Base-by-base conservation (phyloP, 2,329 filamentous ascomycete species). In the Harringtonia aguacate region DNA sequence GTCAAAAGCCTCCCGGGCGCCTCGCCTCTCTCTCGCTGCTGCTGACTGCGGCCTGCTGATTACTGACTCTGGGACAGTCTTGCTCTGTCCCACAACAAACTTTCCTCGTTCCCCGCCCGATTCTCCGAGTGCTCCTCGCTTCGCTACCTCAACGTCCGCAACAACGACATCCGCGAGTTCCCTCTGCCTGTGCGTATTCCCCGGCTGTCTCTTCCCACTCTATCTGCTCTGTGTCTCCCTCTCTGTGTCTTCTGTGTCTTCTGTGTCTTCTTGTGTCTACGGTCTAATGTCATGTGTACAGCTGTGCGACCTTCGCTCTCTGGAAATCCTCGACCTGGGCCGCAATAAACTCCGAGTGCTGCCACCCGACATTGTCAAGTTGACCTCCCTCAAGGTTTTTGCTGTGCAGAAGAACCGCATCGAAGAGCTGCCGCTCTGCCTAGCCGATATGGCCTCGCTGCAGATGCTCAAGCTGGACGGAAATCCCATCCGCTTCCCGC, bases 321-420 rank as follows among this genome's bases (percentile, higher is more conserved):
- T 97, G 44, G 89, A 97, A 64, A 95, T 95, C 47, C 75, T 97
- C 48, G 90, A 97, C 64, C 73, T 97, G 44, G 89, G 88, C 59
- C 79, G 86, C 54, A 97, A 97, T 60, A 86, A 84, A 60, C 79
- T 97, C 48, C 77, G 75, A 39, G 68, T 75, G 10, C 73, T 97
- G 2, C 88, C 90, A 0, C 77, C 81, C 38, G 84, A 89, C 43
- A 85, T 95, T 49, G 77, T 76, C 48, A 86, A 81, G 56, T 70
- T 97, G 55, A 81, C 81, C 6, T 94, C 86, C 2, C 68, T 97
- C 50, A 94, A 94, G 58, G 89, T 95, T 15, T 70, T 97, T 44
- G 89, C 88, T 3, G 75, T 95, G 30, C 84, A 86, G 53, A 86
- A 85, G 58, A 95, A 95, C 60, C 78, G 83, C 47, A 86, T 97